phyloP scores from a whole-genome alignment of 805 yeast species.

The Vanderwaltozyma tropicalis region DNA sequence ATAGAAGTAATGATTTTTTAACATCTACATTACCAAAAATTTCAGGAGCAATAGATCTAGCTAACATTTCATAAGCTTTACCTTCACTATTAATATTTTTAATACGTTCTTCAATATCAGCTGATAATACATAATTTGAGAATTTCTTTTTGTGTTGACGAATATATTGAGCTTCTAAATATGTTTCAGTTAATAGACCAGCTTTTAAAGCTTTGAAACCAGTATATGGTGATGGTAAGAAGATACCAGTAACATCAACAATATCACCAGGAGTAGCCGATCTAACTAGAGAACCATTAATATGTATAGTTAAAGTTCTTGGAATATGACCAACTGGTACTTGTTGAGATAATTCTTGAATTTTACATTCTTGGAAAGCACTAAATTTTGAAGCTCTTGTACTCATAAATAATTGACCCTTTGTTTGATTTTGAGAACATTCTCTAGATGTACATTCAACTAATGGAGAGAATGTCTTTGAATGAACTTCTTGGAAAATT shows the following conservation, averaged over 20 bases:
- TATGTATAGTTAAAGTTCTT: slow-evolving; percentile 70
- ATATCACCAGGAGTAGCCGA: slow-evolving; percentile 86
- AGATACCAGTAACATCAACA: slow-evolving; percentile 87
- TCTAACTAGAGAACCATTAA: slow-evolving; percentile 87
- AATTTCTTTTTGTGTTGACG: slow-evolving; percentile 84
- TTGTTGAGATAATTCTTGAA: slow-evolving; percentile 91
- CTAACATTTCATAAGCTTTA: slow-evolving; percentile 66
- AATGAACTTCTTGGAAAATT: slow-evolving; percentile 86
- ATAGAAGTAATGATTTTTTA: slow-evolving; percentile 75
- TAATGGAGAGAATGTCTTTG: slow-evolving; percentile 79
- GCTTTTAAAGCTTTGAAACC: slow-evolving; percentile 90
- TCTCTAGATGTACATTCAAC: slow-evolving; percentile 74
- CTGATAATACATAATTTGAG: slow-evolving; percentile 49
- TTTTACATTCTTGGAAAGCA: slow-evolving; percentile 89
- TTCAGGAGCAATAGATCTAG: slow-evolving; percentile 93
- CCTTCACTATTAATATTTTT: slow-evolving; percentile 47
- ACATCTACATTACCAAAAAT: slow-evolving; percentile 91
- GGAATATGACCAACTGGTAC: slow-evolving; percentile 99
- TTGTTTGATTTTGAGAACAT: slow-evolving; percentile 67
- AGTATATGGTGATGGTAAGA: slow-evolving; percentile 89
- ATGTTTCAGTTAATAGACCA: slow-evolving; percentile 89
- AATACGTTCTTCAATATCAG: slow-evolving; percentile 47
- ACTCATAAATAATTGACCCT: slow-evolving; percentile 83
- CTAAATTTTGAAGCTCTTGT: slow-evolving; percentile 93
- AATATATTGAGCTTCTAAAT: slow-evolving; percentile 76